Conservation (phyloP, 345 rosid species). For the Diplotaxis tenuifolia region DNA sequence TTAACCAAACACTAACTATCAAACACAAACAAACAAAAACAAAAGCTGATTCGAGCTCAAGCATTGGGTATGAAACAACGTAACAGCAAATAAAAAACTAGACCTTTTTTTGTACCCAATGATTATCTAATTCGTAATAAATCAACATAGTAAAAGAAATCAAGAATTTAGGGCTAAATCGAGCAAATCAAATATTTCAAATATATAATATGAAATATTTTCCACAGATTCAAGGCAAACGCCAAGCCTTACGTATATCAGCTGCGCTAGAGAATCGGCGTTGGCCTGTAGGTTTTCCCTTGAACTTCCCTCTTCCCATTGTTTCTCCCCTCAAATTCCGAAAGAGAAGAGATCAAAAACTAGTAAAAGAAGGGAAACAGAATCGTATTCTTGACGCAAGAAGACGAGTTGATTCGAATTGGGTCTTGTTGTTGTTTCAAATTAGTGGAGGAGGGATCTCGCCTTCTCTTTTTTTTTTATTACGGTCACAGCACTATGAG, state of each 20-base stretch:
- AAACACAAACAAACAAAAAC: not conserved
- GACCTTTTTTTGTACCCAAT: not conserved
- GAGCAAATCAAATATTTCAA: not conserved
- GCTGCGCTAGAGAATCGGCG: conserved; percentile 71
- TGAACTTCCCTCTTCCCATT: conserved; percentile 76
- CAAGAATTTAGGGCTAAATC: not conserved
- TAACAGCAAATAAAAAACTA: not conserved
- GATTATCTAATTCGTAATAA: not conserved
- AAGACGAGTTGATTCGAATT: too few relatives aligned
- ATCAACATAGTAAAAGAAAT: not conserved
- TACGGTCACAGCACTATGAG: conserved; percentile 12
- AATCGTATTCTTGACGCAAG: not conserved
- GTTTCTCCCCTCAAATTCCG: not conserved
- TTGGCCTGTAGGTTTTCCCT: conserved; percentile 76
- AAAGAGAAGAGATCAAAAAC: not conserved
- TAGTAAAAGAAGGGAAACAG: not conserved
- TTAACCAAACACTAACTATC: not conserved
- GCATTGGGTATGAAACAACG: not conserved
- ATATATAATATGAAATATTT: not conserved
- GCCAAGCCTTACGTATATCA: conserved; percentile 53
- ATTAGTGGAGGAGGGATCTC: conserved; percentile 35
- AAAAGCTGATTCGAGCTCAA: not conserved
- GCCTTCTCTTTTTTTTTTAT: conserved; percentile 23
- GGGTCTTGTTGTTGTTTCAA: not conserved
- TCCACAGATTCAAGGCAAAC: not conserved